Evolutionary conservation across 805 yeast species (phyloP).

Genomic region (Kurtzmaniella fragi): DNA sequence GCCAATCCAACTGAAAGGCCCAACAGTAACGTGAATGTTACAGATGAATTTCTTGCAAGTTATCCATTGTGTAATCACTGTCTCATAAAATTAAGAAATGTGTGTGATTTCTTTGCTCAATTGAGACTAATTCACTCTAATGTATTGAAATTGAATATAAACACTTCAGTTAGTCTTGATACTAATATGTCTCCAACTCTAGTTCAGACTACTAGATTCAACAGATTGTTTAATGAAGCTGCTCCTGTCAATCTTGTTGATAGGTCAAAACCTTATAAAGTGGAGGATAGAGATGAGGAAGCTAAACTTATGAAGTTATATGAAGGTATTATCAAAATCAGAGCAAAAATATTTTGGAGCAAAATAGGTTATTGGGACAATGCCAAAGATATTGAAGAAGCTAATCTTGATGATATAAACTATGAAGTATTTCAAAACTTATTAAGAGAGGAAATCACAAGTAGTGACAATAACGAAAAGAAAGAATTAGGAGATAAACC

Average conservation of each 20-base stretch:
- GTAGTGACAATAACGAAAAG: neutral
- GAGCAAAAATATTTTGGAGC: slow-evolving; percentile 79
- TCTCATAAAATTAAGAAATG: slow-evolving; percentile 68
- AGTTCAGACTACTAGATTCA: slow-evolving; percentile 1
- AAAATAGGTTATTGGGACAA: slow-evolving; percentile 76
- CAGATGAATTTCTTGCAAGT: slow-evolving; percentile 26
- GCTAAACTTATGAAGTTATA: slow-evolving; percentile 45
- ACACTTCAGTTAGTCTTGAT: neutral
- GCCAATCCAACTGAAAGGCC: slow-evolving; percentile 9
- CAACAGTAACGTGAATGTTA: slow-evolving; percentile 13
- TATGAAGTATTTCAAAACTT: slow-evolving; percentile 15
- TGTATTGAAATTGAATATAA: slow-evolving; percentile 50
- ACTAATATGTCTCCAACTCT: slow-evolving; percentile 1
- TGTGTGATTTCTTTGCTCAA: slow-evolving; percentile 79
- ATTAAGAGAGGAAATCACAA: slow-evolving; percentile 1
- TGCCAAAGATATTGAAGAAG: slow-evolving; percentile 27
- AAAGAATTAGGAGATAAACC: neutral
- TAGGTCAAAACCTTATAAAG: neutral
- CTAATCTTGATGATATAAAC: slow-evolving; percentile 20
- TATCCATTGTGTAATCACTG: slow-evolving; percentile 83
- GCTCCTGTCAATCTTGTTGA: slow-evolving; percentile 25
- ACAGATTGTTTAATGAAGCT: slow-evolving; percentile 19
- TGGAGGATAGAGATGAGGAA: slow-evolving; percentile 22
- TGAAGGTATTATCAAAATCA: slow-evolving; percentile 45
- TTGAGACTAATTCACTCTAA: slow-evolving; percentile 54